Evolutionary conservation across 2,329 filamentous ascomycete genomes (phyloP).

Genomic region (Penicillium janthinellum): DNA sequence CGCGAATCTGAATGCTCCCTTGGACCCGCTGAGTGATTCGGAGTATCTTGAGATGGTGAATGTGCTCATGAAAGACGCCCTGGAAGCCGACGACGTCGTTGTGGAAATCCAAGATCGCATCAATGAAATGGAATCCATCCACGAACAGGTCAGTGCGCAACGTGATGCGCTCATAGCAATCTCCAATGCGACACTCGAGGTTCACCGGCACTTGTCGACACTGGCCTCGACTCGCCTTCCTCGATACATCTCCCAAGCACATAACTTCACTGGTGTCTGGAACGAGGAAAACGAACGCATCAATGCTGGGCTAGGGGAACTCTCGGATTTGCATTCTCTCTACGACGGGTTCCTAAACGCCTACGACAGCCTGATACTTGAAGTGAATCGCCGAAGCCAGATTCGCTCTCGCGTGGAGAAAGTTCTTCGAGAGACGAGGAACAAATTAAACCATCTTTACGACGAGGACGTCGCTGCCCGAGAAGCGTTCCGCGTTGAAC

Average conservation of each 20-base stretch:
- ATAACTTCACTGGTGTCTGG: constrained; percentile 62
- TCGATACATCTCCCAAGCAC: constrained; percentile 50
- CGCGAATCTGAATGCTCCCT: constrained; percentile 46
- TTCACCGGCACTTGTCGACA: constrained; percentile 67
- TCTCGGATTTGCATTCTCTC: constrained; percentile 75
- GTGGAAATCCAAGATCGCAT: constrained; percentile 73
- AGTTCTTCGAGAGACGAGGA: constrained; percentile 75
- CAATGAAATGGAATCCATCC: constrained; percentile 73
- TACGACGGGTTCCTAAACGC: constrained; percentile 85
- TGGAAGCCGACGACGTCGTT: constrained; percentile 64
- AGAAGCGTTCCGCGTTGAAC: constrained; percentile 76
- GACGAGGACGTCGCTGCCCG: constrained; percentile 72
- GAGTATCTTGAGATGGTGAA: constrained; percentile 82
- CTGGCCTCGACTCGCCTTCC: constrained; percentile 65
- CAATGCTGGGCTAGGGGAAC: constrained; percentile 68
- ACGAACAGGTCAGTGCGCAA: constrained; percentile 64
- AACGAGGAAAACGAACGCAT: constrained; percentile 72
- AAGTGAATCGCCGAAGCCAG: constrained; percentile 73
- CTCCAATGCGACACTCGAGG: constrained; percentile 61
- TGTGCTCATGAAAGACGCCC: constrained; percentile 64
- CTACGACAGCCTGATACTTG: constrained; percentile 81
- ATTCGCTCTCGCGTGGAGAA: constrained; percentile 73
- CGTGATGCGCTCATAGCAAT: constrained; percentile 59
- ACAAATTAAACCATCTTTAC: constrained; percentile 73
- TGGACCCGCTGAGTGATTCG: constrained; percentile 71